phyloP scores from a whole-genome alignment of 108 stramenopile genomes.

The Skeletonema grethae region DNA sequence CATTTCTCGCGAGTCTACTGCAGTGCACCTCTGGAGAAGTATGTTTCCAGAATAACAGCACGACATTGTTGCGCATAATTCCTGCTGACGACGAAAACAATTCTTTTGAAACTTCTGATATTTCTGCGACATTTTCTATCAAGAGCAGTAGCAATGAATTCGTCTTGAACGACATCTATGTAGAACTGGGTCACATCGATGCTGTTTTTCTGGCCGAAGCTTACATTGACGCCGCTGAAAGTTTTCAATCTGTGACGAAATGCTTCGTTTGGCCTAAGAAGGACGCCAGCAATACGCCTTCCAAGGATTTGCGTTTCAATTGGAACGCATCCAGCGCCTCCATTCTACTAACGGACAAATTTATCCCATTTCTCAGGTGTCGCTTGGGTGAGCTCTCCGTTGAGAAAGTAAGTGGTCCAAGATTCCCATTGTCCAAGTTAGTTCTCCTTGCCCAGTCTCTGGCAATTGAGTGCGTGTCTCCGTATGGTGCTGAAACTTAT shows the following conservation, averaged over 20 bases:
- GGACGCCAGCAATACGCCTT: neutral
- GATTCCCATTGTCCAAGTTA: neutral
- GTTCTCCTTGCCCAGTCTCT: slow-evolving; percentile 22
- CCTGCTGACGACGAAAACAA: neutral
- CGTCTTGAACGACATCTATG: neutral
- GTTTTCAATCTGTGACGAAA: neutral
- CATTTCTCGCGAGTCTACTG: neutral
- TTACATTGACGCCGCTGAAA: slow-evolving; percentile 13
- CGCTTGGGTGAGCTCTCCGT: slow-evolving; percentile 8
- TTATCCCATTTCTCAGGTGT: slow-evolving; percentile 35
- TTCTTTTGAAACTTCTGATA: neutral
- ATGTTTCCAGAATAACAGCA: neutral
- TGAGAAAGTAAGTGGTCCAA: slow-evolving; percentile 4
- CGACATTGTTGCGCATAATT: neutral
- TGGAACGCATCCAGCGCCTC: slow-evolving; percentile 20
- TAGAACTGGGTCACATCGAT: slow-evolving; percentile 1
- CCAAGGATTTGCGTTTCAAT: slow-evolving; percentile 4
- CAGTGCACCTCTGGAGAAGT: slow-evolving; percentile 1
- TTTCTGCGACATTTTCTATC: neutral
- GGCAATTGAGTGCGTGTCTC: slow-evolving; percentile 29
- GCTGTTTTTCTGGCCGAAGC: slow-evolving; percentile 28
- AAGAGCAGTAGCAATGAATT: neutral
- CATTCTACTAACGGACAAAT: slow-evolving; percentile 30
- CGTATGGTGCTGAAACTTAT: slow-evolving; percentile 30
- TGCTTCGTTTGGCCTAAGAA: slow-evolving; percentile 3